phyloP scores from a whole-genome alignment of 345 rosid species.

The Litchi chinensis region DNA sequence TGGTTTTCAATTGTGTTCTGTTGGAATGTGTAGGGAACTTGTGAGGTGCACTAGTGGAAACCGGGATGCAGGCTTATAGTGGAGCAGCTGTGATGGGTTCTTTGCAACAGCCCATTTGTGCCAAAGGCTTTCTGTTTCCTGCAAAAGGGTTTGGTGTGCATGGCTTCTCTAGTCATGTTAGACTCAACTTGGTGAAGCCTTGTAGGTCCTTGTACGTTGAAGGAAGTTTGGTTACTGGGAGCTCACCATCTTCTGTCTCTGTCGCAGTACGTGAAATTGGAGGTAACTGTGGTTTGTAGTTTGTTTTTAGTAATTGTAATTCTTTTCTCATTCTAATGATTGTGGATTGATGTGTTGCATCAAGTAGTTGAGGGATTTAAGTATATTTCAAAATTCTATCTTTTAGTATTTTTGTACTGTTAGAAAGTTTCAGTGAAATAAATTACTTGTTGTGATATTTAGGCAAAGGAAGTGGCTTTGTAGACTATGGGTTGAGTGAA shows the following conservation, averaged over 20 bases:
- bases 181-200: slow-evolving; percentile 44
- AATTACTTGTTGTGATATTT: slow-evolving; percentile 18
- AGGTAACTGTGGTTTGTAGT: slow-evolving; percentile 35
- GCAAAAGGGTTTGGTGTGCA: slow-evolving; percentile 28
- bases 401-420: not conserved
- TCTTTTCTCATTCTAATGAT: not conserved
- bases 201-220: slow-evolving; percentile 36
- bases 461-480: slow-evolving; percentile 51
- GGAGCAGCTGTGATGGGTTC: slow-evolving; percentile 62
- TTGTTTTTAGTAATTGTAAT: not conserved
- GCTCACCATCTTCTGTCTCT: slow-evolving; percentile 57
- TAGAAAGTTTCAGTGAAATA: not conserved
- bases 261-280: slow-evolving; percentile 48
- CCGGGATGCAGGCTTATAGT: slow-evolving; percentile 53
- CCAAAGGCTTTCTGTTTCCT: slow-evolving; percentile 41
- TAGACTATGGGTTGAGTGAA: slow-evolving; percentile 58
- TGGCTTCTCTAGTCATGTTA: slow-evolving; percentile 46
- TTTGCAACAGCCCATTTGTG: slow-evolving; percentile 53
- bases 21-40: too few relatives aligned
- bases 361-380: not conserved
- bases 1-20: too few relatives aligned
- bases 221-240: slow-evolving; percentile 54
- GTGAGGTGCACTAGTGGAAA: too few relatives aligned
- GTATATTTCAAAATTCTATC: not conserved
- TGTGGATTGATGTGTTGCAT: not conserved